Evolutionary conservation across 2,329 filamentous ascomycete genomes (phyloP), one percentile per base, ranked within the genome.

Genomic region (Magnaporthiopsis poae): DNA sequence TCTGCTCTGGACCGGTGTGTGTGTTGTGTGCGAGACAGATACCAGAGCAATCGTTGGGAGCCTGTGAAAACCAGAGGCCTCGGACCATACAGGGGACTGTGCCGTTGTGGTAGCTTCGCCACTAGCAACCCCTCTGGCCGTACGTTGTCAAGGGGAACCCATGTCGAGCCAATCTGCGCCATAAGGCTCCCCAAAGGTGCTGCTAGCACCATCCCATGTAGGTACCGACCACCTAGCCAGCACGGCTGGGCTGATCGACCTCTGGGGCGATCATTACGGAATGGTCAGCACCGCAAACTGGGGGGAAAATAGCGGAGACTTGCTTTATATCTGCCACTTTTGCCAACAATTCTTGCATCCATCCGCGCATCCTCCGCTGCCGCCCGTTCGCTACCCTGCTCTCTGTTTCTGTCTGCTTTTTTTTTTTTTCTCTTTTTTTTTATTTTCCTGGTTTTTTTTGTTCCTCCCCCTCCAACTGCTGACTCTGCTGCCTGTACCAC

Each of bases 241-340:
- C 46, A 56, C 46, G 46, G 46, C 46, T 56, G 46, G 46, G 46
- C n/a, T 56, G 46, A 56, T 56, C 46, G 46, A 4, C 46, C 46
- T 56, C 46, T 56, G 46, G n/a, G 21, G 46, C 46, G 46, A 56
- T 56, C 46, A n/a, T 56, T 56, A 56, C 46, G 46, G 46, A 56
- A 56, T 56, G 46, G 46, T 56, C 46, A 56, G 46, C 46, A 21
- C 46, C 46, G 46, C 46, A 56, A 21, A 56, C 46, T 21, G 46
- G 46, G 46, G 46, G n/a, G 46, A n/a, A n/a, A 56, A 56, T 21
- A 56, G 46, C 21, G 46, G 46, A 56, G 21, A 56, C 46, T 5
- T 56, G 46, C 46, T 56, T 56, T 56, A 56, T 56, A 56, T 56
- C 46, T 56, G 46, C 46, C 46, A 56, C 46, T 56, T 56, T 56